Conservation (phyloP, 2,329 filamentous ascomycete species). For the Meredithiella fracta region DNA sequence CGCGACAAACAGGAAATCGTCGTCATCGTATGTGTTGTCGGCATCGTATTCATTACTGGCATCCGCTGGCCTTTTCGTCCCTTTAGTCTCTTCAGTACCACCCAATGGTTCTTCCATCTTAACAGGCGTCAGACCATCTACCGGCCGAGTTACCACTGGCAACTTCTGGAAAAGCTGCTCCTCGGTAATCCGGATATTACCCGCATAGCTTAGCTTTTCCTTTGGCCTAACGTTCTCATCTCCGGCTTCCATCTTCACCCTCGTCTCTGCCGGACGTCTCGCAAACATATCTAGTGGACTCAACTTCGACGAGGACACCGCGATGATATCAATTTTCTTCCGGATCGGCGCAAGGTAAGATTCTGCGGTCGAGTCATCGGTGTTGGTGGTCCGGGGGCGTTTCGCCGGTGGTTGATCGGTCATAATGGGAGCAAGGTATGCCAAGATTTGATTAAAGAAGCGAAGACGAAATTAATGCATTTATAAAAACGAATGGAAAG, state of each 20-base stretch:
- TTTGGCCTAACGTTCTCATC: too few species aligned
- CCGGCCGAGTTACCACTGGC: neutral
- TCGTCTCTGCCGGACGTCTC: too few species aligned
- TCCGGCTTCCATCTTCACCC: too few species aligned
- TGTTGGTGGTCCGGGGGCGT: neutral
- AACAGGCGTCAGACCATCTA: neutral
- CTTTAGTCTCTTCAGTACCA: neutral
- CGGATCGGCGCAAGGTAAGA: conserved; percentile 10
- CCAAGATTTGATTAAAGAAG: too few species aligned
- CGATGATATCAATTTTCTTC: neutral
- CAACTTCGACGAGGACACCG: neutral
- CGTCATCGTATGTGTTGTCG: neutral
- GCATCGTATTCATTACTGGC: neutral
- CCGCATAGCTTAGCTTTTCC: too few species aligned
- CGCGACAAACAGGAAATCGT: conserved; percentile 9
- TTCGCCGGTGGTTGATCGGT: conserved; percentile 9
- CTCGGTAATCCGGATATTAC: too few species aligned
- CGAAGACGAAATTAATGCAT: too few species aligned
- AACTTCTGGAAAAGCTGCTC: conserved; percentile 7
- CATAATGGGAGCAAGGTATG: too few species aligned
- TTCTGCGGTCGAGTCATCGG: conserved; percentile 3
- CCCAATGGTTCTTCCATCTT: neutral
- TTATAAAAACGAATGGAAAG: too few species aligned
- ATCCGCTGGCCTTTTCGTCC: neutral
- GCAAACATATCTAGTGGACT: neutral